Conservation (phyloP, 2,329 filamentous ascomycete genomes). For the Dryadomyces quercus-mongolicae region DNA sequence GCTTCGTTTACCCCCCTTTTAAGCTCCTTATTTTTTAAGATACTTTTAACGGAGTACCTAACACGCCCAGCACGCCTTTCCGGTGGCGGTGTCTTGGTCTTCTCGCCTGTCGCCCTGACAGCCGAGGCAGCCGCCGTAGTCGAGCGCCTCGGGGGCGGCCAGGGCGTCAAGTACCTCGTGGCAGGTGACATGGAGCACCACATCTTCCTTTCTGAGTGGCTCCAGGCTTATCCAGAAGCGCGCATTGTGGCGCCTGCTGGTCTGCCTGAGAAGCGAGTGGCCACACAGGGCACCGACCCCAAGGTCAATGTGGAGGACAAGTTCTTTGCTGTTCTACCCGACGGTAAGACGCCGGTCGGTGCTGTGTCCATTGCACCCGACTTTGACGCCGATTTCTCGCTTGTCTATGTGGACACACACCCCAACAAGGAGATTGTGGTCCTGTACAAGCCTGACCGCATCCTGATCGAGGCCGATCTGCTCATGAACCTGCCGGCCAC, state of each 20-base stretch:
- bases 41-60: too few relatives aligned
- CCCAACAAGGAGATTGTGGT: slow-evolving; percentile 82
- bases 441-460: slow-evolving; percentile 63
- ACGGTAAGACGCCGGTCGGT: slow-evolving; percentile 30
- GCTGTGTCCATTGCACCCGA: slow-evolving; percentile 51
- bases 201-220: slow-evolving; percentile 83
- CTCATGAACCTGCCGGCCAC: slow-evolving; percentile 81
- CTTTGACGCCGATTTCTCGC: slow-evolving; percentile 78
- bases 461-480: slow-evolving; percentile 80
- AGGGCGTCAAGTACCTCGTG: slow-evolving; percentile 66
- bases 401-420: slow-evolving; percentile 71
- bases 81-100: slow-evolving; percentile 70
- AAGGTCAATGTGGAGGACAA: slow-evolving; percentile 36
- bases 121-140: slow-evolving; percentile 55
- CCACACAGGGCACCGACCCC: slow-evolving; percentile 37
- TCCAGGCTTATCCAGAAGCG: slow-evolving; percentile 63
- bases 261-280: slow-evolving; percentile 66
- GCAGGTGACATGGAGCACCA: slow-evolving; percentile 90
- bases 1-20: not conserved
- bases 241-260: slow-evolving; percentile 74
- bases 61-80: slow-evolving; percentile 45
- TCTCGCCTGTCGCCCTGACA: slow-evolving; percentile 78
- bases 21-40: not conserved
- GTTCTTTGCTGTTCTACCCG: slow-evolving; percentile 58
- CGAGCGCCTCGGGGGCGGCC: slow-evolving; percentile 44